A percentile compares a stretch with the other conserved stretches of the same genome.
Conservation (phyloP, 75 land plant genomes). For the Cryptomeria japonica region DNA sequence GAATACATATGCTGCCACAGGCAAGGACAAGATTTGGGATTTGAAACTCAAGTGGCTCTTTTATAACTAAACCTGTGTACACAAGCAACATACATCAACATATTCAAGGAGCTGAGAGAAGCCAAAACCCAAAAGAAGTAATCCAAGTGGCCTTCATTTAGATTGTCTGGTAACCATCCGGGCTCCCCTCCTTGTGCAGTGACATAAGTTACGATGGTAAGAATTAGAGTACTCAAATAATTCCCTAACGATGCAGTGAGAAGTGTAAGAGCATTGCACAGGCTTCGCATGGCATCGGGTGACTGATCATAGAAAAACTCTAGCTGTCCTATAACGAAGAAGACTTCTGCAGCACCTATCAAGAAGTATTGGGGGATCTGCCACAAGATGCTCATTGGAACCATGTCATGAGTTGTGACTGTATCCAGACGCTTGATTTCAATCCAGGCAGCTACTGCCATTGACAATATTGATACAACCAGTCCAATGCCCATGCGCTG, state of each 20-base stretch:
- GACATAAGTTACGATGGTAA: slow-evolving; percentile 48
- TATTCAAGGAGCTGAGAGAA: slow-evolving; percentile 55
- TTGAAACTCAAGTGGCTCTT: slow-evolving; percentile 18
- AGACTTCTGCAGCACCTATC: slow-evolving; percentile 75
- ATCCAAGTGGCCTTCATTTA: slow-evolving; percentile 79
- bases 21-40: too few species aligned
- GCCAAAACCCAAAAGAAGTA: slow-evolving; percentile 85
- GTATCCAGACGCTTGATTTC: slow-evolving; percentile 50
- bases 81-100: slow-evolving; percentile 48
- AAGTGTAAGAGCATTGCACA: slow-evolving; percentile 60
- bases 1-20: too few species aligned
- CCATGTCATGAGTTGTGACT: slow-evolving; percentile 33
- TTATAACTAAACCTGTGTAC: slow-evolving; percentile 47
- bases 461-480: slow-evolving; percentile 47
- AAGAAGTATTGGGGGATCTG: slow-evolving; percentile 79
- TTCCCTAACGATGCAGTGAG: slow-evolving; percentile 58
- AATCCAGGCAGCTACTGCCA: slow-evolving; percentile 68
- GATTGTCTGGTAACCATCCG: slow-evolving; percentile 80
- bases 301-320: slow-evolving; percentile 87
- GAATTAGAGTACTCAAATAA: slow-evolving; percentile 64
- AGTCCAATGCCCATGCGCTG: slow-evolving; percentile 88
- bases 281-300: slow-evolving; percentile 83
- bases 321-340: slow-evolving; percentile 65
- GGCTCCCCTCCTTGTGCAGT: slow-evolving; percentile 43
- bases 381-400: slow-evolving; percentile 68